Evolutionary conservation across 2,329 filamentous ascomycete species (phyloP).

Genomic region (Lasiodiplodia gonubiensis): DNA sequence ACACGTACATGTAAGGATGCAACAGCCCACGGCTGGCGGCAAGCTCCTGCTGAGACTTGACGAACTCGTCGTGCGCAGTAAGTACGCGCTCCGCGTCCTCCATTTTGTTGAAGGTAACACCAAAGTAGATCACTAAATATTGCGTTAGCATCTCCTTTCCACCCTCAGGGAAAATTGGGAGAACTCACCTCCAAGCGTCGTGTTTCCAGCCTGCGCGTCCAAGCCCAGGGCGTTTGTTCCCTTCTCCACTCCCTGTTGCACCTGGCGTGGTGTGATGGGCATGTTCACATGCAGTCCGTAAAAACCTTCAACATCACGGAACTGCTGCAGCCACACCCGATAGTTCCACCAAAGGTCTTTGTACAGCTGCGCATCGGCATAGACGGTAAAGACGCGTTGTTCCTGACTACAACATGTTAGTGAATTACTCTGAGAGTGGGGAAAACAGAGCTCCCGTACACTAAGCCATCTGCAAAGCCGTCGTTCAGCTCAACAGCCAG

Average conservation of each 20-base stretch:
- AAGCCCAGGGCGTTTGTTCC: conserved; percentile 33
- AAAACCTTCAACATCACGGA: background rate
- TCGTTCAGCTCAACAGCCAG: background rate
- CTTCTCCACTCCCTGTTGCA: background rate
- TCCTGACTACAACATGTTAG: background rate
- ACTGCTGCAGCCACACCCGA: background rate
- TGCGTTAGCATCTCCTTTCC: background rate
- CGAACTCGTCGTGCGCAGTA: background rate
- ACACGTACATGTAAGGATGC: background rate
- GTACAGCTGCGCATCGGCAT: background rate
- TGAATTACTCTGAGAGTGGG: background rate
- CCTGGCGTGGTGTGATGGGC: background rate
- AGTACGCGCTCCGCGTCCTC: background rate
- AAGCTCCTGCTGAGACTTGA: conserved; percentile 7
- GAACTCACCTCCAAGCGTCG: background rate
- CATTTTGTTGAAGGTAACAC: background rate
- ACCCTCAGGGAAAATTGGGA: background rate
- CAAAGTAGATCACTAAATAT: background rate
- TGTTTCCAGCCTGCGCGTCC: conserved; percentile 17
- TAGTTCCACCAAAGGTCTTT: background rate
- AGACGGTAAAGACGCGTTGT: background rate
- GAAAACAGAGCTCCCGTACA: background rate
- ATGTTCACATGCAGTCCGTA: background rate
- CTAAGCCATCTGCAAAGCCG: background rate
- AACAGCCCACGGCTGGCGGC: background rate